Conservation (phyloP, 495 filamentous ascomycete species). For the Neurospora sp. region DNA sequence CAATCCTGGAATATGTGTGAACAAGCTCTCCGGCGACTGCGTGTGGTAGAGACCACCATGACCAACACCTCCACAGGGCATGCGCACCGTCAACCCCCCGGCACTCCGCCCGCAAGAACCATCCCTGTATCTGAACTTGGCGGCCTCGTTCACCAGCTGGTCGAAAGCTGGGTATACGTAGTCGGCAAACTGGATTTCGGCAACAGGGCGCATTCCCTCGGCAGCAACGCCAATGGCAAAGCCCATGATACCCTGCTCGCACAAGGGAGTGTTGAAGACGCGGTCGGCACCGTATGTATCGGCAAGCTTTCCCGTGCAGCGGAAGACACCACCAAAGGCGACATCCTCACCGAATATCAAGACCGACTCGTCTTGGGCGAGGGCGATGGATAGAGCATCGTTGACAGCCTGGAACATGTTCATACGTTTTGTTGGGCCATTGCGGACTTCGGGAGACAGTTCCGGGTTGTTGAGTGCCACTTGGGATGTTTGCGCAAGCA, state of each 20-base stretch:
- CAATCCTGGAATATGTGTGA: slow-evolving; percentile 84
- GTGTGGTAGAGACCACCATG: slow-evolving; percentile 94
- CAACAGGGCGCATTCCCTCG: slow-evolving; percentile 86
- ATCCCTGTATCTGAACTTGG: slow-evolving; percentile 84
- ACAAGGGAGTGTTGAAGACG: slow-evolving; percentile 94
- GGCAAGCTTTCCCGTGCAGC: slow-evolving; percentile 84
- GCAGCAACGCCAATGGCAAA: slow-evolving; percentile 86
- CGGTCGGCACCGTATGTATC: slow-evolving; percentile 77
- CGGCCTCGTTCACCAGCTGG: slow-evolving; percentile 94
- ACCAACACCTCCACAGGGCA: slow-evolving; percentile 93
- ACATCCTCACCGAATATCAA: slow-evolving; percentile 95
- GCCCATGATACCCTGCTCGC: slow-evolving; percentile 89
- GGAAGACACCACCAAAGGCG: slow-evolving; percentile 92
- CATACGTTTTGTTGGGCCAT: slow-evolving; percentile 65
- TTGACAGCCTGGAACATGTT: slow-evolving; percentile 93
- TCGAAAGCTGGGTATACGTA: slow-evolving; percentile 97
- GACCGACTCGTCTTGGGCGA: slow-evolving; percentile 76
- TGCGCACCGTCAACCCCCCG: slow-evolving; percentile 79
- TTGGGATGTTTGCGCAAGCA: slow-evolving; percentile 68
- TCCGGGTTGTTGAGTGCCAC: slow-evolving; percentile 58
- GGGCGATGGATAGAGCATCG: slow-evolving; percentile 68
- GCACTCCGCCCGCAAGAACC: slow-evolving; percentile 56
- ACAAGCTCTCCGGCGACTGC: slow-evolving; percentile 85
- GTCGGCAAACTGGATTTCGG: slow-evolving; percentile 97
- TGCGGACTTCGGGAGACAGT: slow-evolving; percentile 51